These are phyloP conservation scores for Serpula lacrymans DNA, from an alignment of 768 basidiomycete genomes.

Conservation along the genomic window DNA sequence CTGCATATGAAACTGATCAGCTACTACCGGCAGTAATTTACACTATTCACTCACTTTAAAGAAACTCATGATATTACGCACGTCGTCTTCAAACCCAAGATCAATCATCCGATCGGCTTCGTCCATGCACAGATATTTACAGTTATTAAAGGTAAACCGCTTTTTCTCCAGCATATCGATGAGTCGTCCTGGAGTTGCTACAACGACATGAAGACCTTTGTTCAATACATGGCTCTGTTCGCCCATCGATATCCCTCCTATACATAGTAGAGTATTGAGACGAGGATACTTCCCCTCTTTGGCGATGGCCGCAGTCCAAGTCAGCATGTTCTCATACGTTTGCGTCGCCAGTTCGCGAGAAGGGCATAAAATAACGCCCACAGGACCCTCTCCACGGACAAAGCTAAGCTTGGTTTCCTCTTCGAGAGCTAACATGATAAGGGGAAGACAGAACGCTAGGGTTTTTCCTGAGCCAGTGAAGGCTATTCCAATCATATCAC, in stretches of 20 bases:
- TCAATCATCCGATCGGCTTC: conserved; percentile 99
- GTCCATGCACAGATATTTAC: conserved; percentile 98
- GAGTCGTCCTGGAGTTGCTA: conserved; percentile 93
- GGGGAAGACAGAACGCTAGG: conserved; percentile 94
- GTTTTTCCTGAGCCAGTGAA: conserved; percentile 99
- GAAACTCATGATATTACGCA: conserved; percentile 98
- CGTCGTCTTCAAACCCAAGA: conserved; percentile 97
- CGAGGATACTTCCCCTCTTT: conserved; percentile 79
- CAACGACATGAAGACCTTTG: conserved; percentile 92
- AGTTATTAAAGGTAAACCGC: conserved; percentile 86
- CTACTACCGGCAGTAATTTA: conserved; percentile 1
- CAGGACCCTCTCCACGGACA: conserved; percentile 90
- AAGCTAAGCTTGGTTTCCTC: conserved; percentile 91
- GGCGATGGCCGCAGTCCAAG: conserved; percentile 81
- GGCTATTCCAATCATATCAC: conserved; percentile 98
- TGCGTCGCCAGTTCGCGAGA: conserved; percentile 96
- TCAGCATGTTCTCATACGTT: conserved; percentile 91
- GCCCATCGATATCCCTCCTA: conserved; percentile 97
- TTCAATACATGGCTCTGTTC: conserved; percentile 92
- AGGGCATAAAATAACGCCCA: conserved; percentile 95
- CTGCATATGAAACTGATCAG: conserved; percentile 37
- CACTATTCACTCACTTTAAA: conserved; percentile 67
- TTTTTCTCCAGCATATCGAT: conserved; percentile 99
- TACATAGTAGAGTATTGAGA: conserved; percentile 86
- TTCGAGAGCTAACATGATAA: conserved; percentile 95